Conservation (phyloP, 768 basidiomycete species). For the Mycena floridula region DNA sequence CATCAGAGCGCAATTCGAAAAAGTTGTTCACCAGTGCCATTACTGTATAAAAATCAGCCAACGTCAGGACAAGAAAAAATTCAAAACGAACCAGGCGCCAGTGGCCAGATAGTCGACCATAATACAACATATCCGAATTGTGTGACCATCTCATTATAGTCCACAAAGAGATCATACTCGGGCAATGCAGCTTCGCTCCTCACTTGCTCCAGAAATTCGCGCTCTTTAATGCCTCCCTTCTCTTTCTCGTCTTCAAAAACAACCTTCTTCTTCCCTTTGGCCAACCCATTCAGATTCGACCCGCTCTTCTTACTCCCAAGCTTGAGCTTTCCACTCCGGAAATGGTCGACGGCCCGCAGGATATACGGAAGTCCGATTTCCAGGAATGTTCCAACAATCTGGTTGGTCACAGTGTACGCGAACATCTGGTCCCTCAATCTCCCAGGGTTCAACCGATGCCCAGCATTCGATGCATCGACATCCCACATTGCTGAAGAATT, state of each 20-base stretch:
- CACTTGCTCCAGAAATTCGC: slow-evolving; percentile 78
- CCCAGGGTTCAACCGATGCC: slow-evolving; percentile 55
- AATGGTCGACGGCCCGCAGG: slow-evolving; percentile 47
- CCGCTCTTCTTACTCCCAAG: slow-evolving; percentile 56
- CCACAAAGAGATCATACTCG: slow-evolving; percentile 71
- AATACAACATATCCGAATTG: slow-evolving; percentile 91
- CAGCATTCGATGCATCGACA: slow-evolving; percentile 39
- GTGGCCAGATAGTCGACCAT: slow-evolving; percentile 93
- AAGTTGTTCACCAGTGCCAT: slow-evolving; percentile 92
- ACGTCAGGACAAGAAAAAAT: slow-evolving; percentile 2
- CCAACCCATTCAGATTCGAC: slow-evolving; percentile 70
- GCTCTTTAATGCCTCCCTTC: slow-evolving; percentile 53
- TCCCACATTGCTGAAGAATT: slow-evolving; percentile 35
- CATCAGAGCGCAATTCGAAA: slow-evolving; percentile 88
- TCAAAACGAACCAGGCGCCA: slow-evolving; percentile 67
- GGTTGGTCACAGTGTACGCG: slow-evolving; percentile 86
- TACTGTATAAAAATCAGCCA: slow-evolving; percentile 23
- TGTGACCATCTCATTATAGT: slow-evolving; percentile 95
- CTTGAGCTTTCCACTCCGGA: slow-evolving; percentile 39
- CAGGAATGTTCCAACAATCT: slow-evolving; percentile 68
- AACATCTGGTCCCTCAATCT: slow-evolving; percentile 90
- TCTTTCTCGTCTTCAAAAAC: slow-evolving; percentile 9
- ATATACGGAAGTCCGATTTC: slow-evolving; percentile 83
- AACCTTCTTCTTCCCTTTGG: slow-evolving; percentile 8
- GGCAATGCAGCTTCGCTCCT: slow-evolving; percentile 23